phyloP scores from a whole-genome alignment of 176 grass and related monocot species.

The Musa schizocarpa region DNA sequence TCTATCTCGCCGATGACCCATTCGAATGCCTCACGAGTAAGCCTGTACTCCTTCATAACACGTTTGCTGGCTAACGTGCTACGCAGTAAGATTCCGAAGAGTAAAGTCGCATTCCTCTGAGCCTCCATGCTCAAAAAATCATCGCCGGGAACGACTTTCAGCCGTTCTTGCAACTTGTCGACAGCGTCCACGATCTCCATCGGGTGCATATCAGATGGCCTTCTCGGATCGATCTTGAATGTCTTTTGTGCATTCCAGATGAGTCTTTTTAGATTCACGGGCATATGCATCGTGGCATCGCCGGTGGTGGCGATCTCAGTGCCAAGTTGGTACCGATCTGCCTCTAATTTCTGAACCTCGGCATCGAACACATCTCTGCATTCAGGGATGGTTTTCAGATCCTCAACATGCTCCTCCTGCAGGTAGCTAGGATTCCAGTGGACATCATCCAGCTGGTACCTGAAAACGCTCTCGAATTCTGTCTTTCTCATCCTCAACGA shows the following conservation, averaged over 20 bases:
- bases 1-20: conserved; percentile 97
- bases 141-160: conserved; percentile 94
- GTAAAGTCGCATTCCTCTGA: conserved; percentile 91
- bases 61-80: conserved; percentile 96
- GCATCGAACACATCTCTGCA: conserved; percentile 97
- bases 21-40: conserved; percentile 96
- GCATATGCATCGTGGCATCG: conserved; percentile 75
- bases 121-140: conserved; percentile 88
- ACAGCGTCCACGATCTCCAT: conserved; percentile 99
- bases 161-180: conserved; percentile 90
- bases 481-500: conserved; percentile 82
- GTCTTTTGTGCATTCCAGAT: conserved; percentile 99
- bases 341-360: conserved; percentile 91
- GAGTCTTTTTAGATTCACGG: conserved; percentile 88
- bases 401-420: conserved; percentile 83
- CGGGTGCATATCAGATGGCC: conserved; percentile 93
- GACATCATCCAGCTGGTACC: conserved; percentile 84
- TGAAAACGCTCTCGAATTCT: conserved; percentile 65
- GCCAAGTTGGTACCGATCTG: conserved; percentile 74
- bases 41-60: conserved; percentile 78
- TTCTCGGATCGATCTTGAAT: conserved; percentile 89
- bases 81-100: conserved; percentile 88
- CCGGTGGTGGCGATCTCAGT: conserved; percentile 87
- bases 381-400: conserved; percentile 85
- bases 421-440: conserved; percentile 91